phyloP scores from a whole-genome alignment of 805 yeast species.

The Hanseniaspora singularis region DNA sequence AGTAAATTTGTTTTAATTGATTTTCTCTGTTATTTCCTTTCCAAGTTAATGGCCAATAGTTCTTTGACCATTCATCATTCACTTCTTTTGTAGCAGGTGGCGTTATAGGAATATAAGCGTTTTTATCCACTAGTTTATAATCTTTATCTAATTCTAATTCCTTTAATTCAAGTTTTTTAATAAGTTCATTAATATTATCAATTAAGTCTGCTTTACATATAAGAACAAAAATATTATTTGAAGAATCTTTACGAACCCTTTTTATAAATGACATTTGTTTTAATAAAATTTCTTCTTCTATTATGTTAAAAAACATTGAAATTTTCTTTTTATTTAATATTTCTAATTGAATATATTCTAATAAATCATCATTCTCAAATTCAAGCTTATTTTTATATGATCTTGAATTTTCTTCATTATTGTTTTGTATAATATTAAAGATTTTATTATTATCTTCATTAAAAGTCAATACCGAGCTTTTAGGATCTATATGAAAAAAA shows the following conservation, averaged over 20 bases:
- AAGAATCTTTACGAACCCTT: constrained; percentile 35
- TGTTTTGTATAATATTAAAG: not conserved
- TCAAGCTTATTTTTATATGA: not conserved
- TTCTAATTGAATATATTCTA: constrained; percentile 1
- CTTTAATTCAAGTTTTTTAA: constrained; percentile 21
- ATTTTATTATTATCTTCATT: not conserved
- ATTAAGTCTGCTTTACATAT: constrained; percentile 39
- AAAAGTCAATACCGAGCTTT: not conserved
- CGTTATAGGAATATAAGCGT: constrained; percentile 40
- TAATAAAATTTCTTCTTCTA: constrained; percentile 28
- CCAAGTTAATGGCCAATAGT: constrained; percentile 86
- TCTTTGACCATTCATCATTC: constrained; percentile 49
- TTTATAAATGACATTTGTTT: constrained; percentile 31
- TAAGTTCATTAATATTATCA: constrained; percentile 25
- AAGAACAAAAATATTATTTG: constrained; percentile 21
- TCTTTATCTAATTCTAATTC: constrained; percentile 19
- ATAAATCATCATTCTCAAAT: not conserved
- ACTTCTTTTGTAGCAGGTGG: constrained; percentile 65
- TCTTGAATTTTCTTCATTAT: not conserved
- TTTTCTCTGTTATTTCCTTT: constrained; percentile 80
- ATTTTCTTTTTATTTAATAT: constrained; percentile 4
- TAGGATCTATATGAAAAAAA: constrained; percentile 4
- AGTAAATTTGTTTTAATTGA: constrained; percentile 42
- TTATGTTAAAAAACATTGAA: constrained; percentile 20
- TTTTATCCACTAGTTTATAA: constrained; percentile 19